A percentile compares a stretch with the other conserved stretches of the same genome.
These are phyloP conservation scores for Sugiyamaella pinicola DNA, from an alignment of 1,139 yeast genomes.

Conservation along the genomic window DNA sequence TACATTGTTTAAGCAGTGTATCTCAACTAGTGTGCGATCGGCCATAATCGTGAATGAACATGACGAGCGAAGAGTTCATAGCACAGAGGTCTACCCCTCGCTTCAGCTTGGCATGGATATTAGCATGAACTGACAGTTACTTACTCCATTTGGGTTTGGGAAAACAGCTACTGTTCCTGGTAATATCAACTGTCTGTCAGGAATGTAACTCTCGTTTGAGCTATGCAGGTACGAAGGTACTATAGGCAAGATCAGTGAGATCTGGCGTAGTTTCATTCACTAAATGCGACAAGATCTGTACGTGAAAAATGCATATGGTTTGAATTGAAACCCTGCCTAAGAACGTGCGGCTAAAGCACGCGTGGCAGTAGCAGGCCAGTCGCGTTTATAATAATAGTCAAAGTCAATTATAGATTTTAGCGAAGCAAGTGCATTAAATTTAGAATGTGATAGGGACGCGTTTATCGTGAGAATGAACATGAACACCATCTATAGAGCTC, in stretches of 20 bases:
- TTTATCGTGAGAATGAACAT: no score
- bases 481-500: no score
- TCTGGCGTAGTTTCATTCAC: no score
- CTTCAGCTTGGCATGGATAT: not conserved
- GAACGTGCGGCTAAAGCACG: not conserved
- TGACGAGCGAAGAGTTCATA: not conserved
- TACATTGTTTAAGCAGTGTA: no score
- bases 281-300: constrained; percentile 4
- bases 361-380: no score
- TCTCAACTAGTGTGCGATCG: no score
- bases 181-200: not conserved
- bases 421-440: no score
- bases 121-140: no score
- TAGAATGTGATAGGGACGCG: no score
- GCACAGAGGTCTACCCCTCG: not conserved
- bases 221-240: no score
- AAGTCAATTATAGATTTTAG: no score
- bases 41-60: not conserved
- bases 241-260: not conserved
- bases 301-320: not conserved
- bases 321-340: not conserved
- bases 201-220: not conserved
- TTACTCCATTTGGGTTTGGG: not conserved
- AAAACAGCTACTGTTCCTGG: not conserved
- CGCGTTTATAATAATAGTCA: no score